Conservation (phyloP, 176 grass and related monocot species). For the Phragmites australis region DNA sequence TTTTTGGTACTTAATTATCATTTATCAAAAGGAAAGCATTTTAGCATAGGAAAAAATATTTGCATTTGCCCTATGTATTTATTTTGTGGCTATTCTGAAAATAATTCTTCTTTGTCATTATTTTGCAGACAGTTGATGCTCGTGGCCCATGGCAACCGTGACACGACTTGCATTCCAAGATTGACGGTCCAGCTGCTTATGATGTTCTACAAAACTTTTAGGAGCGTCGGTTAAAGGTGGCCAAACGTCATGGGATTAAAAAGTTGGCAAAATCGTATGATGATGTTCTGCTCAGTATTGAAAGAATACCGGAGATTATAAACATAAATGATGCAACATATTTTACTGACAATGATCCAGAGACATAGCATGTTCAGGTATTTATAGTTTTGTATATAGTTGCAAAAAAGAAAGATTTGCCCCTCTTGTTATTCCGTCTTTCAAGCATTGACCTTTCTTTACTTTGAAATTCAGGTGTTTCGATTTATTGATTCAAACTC, state of each 20-base stretch:
- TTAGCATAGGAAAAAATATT: background rate
- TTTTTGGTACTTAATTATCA: background rate
- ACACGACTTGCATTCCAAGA: slow-evolving; percentile 91
- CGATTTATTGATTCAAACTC: slow-evolving; percentile 90
- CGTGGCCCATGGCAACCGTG: slow-evolving; percentile 86
- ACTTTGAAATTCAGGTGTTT: slow-evolving; percentile 55
- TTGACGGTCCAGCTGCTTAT: slow-evolving; percentile 86
- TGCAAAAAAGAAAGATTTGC: background rate
- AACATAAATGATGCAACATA: slow-evolving; percentile 47
- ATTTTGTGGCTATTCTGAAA: slow-evolving; percentile 25
- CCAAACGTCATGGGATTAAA: slow-evolving; percentile 76
- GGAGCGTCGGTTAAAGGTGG: slow-evolving; percentile 82
- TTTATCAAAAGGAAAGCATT: background rate
- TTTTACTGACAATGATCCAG: slow-evolving; percentile 70
- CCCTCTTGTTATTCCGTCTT: background rate
- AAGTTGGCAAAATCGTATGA: slow-evolving; percentile 60
- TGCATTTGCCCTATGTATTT: background rate
- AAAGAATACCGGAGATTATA: slow-evolving; percentile 66
- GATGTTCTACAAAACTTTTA: slow-evolving; percentile 84
- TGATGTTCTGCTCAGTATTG: slow-evolving; percentile 67
- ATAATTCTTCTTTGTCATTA: slow-evolving; percentile 7
- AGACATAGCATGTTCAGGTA: slow-evolving; percentile 93
- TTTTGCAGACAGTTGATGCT: slow-evolving; percentile 54
- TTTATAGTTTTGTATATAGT: too few relatives aligned
- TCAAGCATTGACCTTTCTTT: background rate